phyloP scores from a whole-genome alignment of 2,329 filamentous ascomycete species.

The Amauroascus verrucosus region DNA sequence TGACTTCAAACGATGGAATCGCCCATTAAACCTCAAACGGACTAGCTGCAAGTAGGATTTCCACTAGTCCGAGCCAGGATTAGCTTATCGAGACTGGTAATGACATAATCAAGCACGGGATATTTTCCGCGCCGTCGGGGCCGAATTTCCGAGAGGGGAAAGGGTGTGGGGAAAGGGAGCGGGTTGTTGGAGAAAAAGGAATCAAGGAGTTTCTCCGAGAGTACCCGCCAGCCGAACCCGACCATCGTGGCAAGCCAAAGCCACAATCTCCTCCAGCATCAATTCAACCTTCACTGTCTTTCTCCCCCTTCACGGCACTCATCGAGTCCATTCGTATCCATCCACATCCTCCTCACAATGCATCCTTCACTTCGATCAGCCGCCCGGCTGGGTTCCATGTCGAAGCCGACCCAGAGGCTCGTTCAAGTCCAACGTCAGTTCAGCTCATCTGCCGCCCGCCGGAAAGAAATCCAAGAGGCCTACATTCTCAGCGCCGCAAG shows the following conservation, averaged over 20 bases:
- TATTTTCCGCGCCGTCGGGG: neutral
- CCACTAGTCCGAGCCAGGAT: neutral
- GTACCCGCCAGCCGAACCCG: too few species aligned
- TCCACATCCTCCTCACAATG: conserved; percentile 12
- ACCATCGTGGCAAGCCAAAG: too few species aligned
- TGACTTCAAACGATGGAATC: too few species aligned
- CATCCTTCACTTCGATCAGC: conserved; percentile 21
- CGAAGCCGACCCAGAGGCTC: conserved; percentile 32
- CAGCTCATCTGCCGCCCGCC: conserved; percentile 38
- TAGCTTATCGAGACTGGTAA: neutral
- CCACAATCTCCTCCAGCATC: too few species aligned
- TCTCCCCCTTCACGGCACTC: too few species aligned
- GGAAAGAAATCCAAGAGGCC: conserved; percentile 70
- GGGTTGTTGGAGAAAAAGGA: too few species aligned
- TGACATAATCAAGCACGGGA: neutral
- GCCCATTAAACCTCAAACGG: too few species aligned
- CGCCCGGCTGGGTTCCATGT: conserved; percentile 20
- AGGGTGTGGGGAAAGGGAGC: neutral
- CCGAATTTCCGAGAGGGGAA: neutral
- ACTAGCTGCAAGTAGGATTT: too few species aligned
- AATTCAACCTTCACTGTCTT: too few species aligned
- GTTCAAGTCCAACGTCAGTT: conserved; percentile 43
- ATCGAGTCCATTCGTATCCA: neutral
- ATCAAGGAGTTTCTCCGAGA: too few species aligned
- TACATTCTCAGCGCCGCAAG: conserved; percentile 87